phyloP scores from a whole-genome alignment of 176 grass and related monocot species.

The Rhynchospora breviuscula region DNA sequence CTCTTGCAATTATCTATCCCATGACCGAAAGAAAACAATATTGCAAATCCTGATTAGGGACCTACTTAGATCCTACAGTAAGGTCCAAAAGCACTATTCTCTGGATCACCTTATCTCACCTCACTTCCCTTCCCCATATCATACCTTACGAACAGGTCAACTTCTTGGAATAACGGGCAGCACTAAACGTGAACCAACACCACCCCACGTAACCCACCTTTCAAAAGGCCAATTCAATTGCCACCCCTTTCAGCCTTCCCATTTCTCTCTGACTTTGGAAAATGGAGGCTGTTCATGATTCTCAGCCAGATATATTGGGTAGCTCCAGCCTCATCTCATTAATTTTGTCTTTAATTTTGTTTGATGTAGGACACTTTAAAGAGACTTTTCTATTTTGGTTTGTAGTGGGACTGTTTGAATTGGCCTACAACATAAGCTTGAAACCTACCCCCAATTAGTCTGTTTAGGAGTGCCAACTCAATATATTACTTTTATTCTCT shows the following conservation, averaged over 20 bases:
- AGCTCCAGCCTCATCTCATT: neutral
- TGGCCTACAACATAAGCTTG: neutral
- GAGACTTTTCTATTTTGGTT: neutral
- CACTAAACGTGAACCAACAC: neutral
- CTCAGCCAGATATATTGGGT: neutral
- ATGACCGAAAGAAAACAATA: neutral
- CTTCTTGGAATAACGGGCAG: conserved; percentile 13
- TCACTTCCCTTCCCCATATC: too few relatives aligned
- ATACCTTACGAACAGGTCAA: neutral
- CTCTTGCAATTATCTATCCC: neutral
- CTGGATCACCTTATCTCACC: neutral
- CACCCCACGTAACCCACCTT: neutral
- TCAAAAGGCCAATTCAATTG: neutral
- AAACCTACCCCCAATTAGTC: neutral
- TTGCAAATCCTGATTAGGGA: conserved; percentile 1
- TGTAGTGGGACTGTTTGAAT: neutral
- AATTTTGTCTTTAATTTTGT: neutral
- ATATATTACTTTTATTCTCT: too few relatives aligned
- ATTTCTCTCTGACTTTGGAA: neutral
- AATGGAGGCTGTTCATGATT: neutral
- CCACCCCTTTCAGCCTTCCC: neutral
- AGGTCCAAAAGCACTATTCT: neutral
- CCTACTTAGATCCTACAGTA: neutral
- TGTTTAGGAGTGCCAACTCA: neutral
- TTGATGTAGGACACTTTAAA: conserved; percentile 1